Evolutionary conservation across 2,329 filamentous ascomycete species (phyloP).

Genomic region (Penicillium sp.): DNA sequence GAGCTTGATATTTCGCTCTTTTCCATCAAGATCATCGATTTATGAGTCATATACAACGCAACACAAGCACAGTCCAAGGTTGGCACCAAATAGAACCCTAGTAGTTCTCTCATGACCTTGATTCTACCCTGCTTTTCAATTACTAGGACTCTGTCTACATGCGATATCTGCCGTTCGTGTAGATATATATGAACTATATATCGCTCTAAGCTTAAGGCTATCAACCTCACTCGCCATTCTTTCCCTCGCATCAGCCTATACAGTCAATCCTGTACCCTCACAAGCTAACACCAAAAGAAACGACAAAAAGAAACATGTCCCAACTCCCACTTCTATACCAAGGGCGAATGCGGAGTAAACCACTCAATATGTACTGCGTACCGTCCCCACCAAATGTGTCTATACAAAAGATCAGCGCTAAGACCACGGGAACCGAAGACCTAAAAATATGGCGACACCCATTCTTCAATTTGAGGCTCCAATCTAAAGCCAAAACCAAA

Average conservation of each 20-base stretch:
- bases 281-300: too few species aligned
- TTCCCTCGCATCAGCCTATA: neutral
- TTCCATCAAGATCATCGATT: neutral
- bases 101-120: neutral
- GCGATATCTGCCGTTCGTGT: neutral
- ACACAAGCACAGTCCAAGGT: neutral
- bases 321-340: too few species aligned
- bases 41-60: neutral
- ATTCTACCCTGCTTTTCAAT: neutral
- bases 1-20: neutral
- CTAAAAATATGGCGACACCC: too few species aligned
- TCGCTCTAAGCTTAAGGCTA: neutral
- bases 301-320: too few species aligned
- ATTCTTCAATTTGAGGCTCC: neutral
- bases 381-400: neutral
- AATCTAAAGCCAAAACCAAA: neutral
- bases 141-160: neutral
- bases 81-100: neutral
- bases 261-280: neutral
- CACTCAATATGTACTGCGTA: too few species aligned
- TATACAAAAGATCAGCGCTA: neutral
- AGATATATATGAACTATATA: neutral
- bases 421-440: too few species aligned
- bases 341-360: too few species aligned
- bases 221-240: neutral